Percentiles rank a stretch among this genome's conserved stretches.
These are phyloP conservation scores for Ogataea salicorniae DNA, from an alignment of 805 yeast genomes.

Conservation along the genomic window DNA sequence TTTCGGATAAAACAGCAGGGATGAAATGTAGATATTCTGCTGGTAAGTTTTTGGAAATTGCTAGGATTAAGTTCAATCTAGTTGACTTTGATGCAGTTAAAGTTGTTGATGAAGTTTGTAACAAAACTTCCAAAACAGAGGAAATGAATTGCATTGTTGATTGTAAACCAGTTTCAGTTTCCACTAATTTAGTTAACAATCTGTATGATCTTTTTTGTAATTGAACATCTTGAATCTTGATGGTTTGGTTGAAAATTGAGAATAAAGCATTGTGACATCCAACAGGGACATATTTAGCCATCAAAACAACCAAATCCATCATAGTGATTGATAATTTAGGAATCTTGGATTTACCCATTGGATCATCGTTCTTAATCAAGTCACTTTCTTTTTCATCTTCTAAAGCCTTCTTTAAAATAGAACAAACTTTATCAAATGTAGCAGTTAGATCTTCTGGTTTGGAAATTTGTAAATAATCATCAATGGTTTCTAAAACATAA, in stretches of 20 bases:
- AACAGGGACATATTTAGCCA: conserved; percentile 78
- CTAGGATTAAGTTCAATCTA: conserved; percentile 63
- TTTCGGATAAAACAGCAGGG: conserved; percentile 79
- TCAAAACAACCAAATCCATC: conserved; percentile 84
- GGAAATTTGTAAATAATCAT: conserved; percentile 69
- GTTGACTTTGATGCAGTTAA: conserved; percentile 76
- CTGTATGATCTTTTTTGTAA: conserved; percentile 89
- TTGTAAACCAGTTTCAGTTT: conserved; percentile 56
- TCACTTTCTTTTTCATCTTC: conserved; percentile 45
- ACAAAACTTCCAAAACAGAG: conserved; percentile 55
- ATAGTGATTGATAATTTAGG: conserved; percentile 71
- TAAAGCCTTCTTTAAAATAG: conserved; percentile 67
- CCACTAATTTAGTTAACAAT: conserved; percentile 64
- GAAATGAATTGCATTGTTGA: conserved; percentile 48
- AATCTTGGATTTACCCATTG: conserved; percentile 29
- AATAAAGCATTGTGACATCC: conserved; percentile 68
- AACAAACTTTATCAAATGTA: conserved; percentile 84
- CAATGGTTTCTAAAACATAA: conserved; percentile 80
- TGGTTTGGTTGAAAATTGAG: conserved; percentile 69
- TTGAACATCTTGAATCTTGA: conserved; percentile 52
- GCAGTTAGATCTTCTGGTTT: conserved; percentile 58
- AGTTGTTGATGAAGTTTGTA: conserved; percentile 52
- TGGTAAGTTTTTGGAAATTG: conserved; percentile 61
- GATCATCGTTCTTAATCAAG: conserved; percentile 30
- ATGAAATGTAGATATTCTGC: conserved; percentile 63